These are phyloP conservation scores for Rhododendron vialii DNA, from an alignment of 148 eudicot genomes.

Conservation along the genomic window DNA sequence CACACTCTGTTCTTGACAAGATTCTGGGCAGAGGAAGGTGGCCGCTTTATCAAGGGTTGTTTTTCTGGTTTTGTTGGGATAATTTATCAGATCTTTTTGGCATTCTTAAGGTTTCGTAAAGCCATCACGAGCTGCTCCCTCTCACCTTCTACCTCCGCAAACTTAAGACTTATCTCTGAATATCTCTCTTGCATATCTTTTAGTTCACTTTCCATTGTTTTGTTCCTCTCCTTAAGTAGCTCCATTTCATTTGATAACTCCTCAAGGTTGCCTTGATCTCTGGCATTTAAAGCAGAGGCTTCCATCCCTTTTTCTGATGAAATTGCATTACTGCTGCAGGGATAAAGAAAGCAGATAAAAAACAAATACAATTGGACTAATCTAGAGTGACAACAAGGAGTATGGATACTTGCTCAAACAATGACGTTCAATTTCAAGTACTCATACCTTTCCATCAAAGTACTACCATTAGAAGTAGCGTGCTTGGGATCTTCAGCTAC, in stretches of 20 bases:
- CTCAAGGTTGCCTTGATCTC: conserved; percentile 25
- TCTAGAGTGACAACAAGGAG: not conserved
- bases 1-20: not conserved
- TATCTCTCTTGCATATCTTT: conserved; percentile 91
- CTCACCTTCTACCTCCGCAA: conserved; percentile 97
- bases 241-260: conserved; percentile 42
- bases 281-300: conserved; percentile 4
- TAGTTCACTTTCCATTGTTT: conserved; percentile 71
- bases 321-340: conserved; percentile 23
- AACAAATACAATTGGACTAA: not conserved
- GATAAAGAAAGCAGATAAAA: not conserved
- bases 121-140: conserved; percentile 78
- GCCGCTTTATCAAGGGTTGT: not conserved
- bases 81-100: conserved; percentile 38
- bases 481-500: conserved; percentile 20
- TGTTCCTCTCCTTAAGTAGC: conserved; percentile 54
- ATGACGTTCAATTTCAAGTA: not conserved
- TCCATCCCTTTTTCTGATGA: conserved; percentile 18
- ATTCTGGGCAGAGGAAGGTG: not conserved
- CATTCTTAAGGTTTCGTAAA: conserved; percentile 66
- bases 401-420: not conserved
- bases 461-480: conserved; percentile 1
- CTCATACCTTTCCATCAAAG: conserved; percentile 13
- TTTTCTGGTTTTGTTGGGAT: not conserved
- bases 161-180: conserved; percentile 89